Evolutionary conservation across 2,329 filamentous ascomycete genomes (phyloP), one percentile per base, ranked within the genome.

Genomic region (Bipolaris cookei): DNA sequence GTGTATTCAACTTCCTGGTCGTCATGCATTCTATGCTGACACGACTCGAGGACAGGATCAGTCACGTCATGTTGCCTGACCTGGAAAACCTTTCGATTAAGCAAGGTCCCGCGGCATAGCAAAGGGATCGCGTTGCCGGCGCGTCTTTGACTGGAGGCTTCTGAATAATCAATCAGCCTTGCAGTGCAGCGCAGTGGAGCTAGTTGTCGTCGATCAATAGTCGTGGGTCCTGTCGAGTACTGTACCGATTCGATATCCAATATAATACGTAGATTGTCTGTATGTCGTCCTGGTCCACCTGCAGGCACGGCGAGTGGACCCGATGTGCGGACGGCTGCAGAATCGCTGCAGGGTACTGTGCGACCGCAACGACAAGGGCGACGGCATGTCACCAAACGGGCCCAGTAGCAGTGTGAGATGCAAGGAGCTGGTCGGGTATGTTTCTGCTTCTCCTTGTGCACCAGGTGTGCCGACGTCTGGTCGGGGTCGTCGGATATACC

Each of bases 301-400:
- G 48, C 51, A 54, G 45, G 32, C 21, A 21, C 56, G 38, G 49
- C 48, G 59, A 53, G 56, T 59, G 59, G 59, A 46, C 48, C 59
- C 42, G 43, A 39, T 54, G 45, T 56, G 56, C 59, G 41, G 56
- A 54, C 45, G 48, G 45, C 45, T 48, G 45, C 45, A 48, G 45
- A 38, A 48, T 34, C 37, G 51, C 59, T 58, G 61, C 58, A 61
- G 47, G 51, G 37, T 30, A 46, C 32, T 30, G 35, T 37, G n/a
- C 34, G 34, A 37, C 16, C 14, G 30, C 28, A 43, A 44, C 30
- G 32, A 30, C 20, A 10, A 41, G 37, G 37, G 38, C 30, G 32
- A 30, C 35, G n/a, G 30, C 47, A 37, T 28, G 35, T 30, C n/a
- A 23, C 34, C 8, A 20, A 23, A 21, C 28, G 16, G 13, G 3